Conservation (phyloP, 1,284 basidiomycete species). For the Tremellales sp. region DNA sequence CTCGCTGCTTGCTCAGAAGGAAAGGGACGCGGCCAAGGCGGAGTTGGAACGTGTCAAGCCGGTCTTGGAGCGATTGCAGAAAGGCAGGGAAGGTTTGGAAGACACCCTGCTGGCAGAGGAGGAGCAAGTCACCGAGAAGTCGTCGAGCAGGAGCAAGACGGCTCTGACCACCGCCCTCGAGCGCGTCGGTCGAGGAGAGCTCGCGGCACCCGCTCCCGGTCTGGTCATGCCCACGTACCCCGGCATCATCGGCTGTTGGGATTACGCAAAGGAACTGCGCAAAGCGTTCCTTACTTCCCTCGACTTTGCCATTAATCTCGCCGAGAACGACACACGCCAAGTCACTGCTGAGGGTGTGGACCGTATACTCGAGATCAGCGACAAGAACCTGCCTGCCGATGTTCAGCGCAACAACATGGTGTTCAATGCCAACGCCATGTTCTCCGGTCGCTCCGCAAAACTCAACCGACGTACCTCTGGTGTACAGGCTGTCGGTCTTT, state of each 20-base stretch:
- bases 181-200: conserved; percentile 69
- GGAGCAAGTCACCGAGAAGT: conserved; percentile 64
- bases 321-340: conserved; percentile 77
- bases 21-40: conserved; percentile 68
- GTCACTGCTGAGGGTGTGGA: conserved; percentile 68
- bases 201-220: conserved; percentile 52
- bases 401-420: conserved; percentile 76
- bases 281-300: conserved; percentile 68
- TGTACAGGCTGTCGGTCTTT: conserved; percentile 34
- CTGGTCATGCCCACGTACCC: conserved; percentile 72
- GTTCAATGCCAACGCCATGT: conserved; percentile 97
- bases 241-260: conserved; percentile 79
- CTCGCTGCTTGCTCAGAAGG: conserved; percentile 73
- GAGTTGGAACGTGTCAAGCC: conserved; percentile 73
- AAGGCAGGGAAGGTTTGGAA: conserved; percentile 68
- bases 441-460: conserved; percentile 59
- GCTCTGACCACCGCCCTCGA: conserved; percentile 71
- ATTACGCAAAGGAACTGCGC: conserved; percentile 83
- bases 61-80: conserved; percentile 80
- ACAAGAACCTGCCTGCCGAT: conserved; percentile 72
- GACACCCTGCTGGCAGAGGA: conserved; percentile 74
- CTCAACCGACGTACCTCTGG: conserved; percentile 51
- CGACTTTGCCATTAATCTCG: conserved; percentile 72
- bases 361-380: conserved; percentile 66
- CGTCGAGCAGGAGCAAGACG: conserved; percentile 58